A percentile compares a stretch with the other conserved stretches of the same genome.
These are phyloP conservation scores for Neurospora crassa DNA, from an alignment of 2,329 filamentous ascomycete species.

Conservation along the genomic window DNA sequence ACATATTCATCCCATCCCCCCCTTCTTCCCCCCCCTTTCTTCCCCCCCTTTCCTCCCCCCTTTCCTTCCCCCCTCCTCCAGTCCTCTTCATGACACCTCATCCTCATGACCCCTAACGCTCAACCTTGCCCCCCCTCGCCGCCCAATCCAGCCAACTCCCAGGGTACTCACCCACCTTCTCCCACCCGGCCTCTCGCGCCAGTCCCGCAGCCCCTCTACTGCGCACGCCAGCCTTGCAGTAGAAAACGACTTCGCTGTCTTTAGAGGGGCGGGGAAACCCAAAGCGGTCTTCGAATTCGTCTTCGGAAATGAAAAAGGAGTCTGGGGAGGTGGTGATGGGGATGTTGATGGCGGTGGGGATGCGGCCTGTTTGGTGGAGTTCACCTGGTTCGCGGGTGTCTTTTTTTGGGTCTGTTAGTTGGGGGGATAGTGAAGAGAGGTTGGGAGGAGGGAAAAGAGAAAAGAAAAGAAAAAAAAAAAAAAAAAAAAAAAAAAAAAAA, in stretches of 20 bases:
- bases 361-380: conserved; percentile 53
- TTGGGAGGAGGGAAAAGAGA: no score
- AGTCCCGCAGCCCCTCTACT: conserved; percentile 67
- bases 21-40: no score
- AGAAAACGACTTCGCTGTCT: conserved; percentile 63
- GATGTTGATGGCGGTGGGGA: conserved; percentile 75
- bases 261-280: conserved; percentile 60
- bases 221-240: conserved; percentile 86
- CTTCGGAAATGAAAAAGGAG: conserved; percentile 62
- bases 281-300: conserved; percentile 76
- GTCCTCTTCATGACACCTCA: no score
- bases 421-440: no score
- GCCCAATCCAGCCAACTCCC: conserved; percentile 81
- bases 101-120: conserved; percentile 27
- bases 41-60: no score
- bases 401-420: conserved; percentile 13
- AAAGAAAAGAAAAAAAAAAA: no score
- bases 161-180: conserved; percentile 58
- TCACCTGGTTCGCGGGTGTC: conserved; percentile 69
- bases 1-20: no score
- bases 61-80: no score
- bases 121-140: conserved; percentile 55
- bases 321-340: conserved; percentile 71
- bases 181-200: conserved; percentile 69
- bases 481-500: no score